Percentiles rank a stretch among this genome's conserved stretches.
Evolutionary conservation across 331 rosid genomes (phyloP).

Genomic region (Malus hybrid): DNA sequence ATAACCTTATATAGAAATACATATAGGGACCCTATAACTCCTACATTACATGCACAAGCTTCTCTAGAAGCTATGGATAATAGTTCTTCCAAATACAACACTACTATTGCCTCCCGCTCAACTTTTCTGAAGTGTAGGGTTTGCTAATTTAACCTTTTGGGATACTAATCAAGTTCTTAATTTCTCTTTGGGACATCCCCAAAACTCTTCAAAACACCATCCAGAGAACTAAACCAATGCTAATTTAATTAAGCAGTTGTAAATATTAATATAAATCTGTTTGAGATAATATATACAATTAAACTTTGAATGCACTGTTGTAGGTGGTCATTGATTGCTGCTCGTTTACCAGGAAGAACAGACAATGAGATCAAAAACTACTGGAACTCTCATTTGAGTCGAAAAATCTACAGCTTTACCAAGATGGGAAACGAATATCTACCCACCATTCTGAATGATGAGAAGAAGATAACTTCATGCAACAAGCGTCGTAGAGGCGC

Average conservation of each 20-base stretch:
- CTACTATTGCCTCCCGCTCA: no score
- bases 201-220: neutral
- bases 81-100: no score
- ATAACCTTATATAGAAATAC: no score
- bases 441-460: constrained; percentile 10
- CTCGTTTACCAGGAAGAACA: constrained; percentile 68
- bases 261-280: neutral
- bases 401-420: constrained; percentile 54
- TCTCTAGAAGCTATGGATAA: no score
- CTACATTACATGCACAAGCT: no score
- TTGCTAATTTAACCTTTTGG: no score
- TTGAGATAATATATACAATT: neutral
- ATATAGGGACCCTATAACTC: no score
- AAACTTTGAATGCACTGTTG: neutral
- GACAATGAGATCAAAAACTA: constrained; percentile 85
- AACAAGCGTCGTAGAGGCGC: constrained; percentile 24
- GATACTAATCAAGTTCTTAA: neutral
- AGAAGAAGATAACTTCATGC: neutral
- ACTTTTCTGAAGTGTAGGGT: no score
- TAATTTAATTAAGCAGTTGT: neutral
- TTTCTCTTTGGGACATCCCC: neutral
- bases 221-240: neutral
- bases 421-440: constrained; percentile 29
- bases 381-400: constrained; percentile 81
- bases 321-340: constrained; percentile 89